Evolutionary conservation across 768 basidiomycete genomes (phyloP).

Genomic region (Mycena alexandri): DNA sequence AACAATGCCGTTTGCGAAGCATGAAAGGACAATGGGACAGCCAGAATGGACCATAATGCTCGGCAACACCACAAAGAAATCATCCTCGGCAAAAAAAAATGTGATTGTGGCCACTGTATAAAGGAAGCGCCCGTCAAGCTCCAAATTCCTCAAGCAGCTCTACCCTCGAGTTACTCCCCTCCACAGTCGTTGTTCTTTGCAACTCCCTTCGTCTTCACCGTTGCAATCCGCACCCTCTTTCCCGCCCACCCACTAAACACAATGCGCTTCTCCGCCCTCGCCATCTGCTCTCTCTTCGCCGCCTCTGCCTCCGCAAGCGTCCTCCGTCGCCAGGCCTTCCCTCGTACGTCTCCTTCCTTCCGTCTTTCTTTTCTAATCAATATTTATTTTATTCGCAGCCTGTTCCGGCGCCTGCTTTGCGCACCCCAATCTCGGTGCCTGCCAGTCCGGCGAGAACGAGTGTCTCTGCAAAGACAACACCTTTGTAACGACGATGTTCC

Average conservation of each 20-base stretch:
- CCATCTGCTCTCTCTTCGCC: conserved; percentile 56
- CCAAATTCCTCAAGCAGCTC: conserved; percentile 33
- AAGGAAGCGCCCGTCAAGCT: conserved; percentile 8
- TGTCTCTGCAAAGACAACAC: conserved; percentile 68
- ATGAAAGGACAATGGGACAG: conserved; percentile 7
- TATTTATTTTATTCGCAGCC: conserved; percentile 47
- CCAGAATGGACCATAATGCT: not conserved
- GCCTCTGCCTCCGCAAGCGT: conserved; percentile 53
- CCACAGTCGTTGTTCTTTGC: conserved; percentile 34
- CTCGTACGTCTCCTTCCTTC: conserved; percentile 46
- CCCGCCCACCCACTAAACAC: conserved; percentile 41
- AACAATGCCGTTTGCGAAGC: too few species aligned
- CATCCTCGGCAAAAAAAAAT: conserved; percentile 1
- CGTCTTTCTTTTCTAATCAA: not conserved
- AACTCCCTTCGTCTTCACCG: conserved; percentile 43
- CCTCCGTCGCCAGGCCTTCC: conserved; percentile 53
- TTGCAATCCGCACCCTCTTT: conserved; percentile 41
- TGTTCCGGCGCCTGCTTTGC: conserved; percentile 66
- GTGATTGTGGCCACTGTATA: conserved; percentile 16
- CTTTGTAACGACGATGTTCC: conserved; percentile 61
- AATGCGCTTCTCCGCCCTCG: conserved; percentile 67
- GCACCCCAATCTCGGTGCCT: conserved; percentile 58
- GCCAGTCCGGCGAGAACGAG: conserved; percentile 60
- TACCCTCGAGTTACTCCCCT: conserved; percentile 32
- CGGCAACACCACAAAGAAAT: conserved; percentile 13